These are phyloP conservation scores for Fusarium cicatricum DNA, from an alignment of 2,329 filamentous ascomycete genomes.

Conservation along the genomic window DNA sequence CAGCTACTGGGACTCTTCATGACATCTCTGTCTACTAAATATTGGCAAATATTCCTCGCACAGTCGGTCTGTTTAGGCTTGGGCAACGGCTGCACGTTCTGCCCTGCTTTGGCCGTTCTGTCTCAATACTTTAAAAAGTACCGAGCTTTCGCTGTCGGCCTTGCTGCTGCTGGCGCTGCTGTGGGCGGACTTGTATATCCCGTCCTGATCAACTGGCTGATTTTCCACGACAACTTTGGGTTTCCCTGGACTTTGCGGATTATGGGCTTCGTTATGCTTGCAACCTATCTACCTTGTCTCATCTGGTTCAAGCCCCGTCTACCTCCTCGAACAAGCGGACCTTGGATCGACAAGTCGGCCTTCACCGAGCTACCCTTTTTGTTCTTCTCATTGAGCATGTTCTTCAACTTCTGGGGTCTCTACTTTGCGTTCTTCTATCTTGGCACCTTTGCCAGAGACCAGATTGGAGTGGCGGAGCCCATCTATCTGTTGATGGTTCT, in stretches of 20 bases:
- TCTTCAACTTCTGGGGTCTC: conserved; percentile 48
- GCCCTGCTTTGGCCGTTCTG: conserved; percentile 65
- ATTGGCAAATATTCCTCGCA: conserved; percentile 59
- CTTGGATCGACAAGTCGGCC: conserved; percentile 53
- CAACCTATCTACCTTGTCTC: conserved; percentile 50
- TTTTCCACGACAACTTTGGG: conserved; percentile 56
- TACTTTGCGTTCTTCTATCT: conserved; percentile 58
- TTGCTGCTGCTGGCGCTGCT: conserved; percentile 65
- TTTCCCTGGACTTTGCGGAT: conserved; percentile 63
- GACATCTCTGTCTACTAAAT: conserved; percentile 51
- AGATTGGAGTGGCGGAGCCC: conserved; percentile 26
- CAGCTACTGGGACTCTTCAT: conserved; percentile 56
- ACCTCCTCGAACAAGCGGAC: conserved; percentile 50
- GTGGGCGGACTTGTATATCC: conserved; percentile 64
- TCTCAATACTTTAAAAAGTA: conserved; percentile 68
- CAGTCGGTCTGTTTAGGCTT: conserved; percentile 59
- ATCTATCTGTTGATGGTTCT: conserved; percentile 52
- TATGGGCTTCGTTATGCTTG: conserved; percentile 56
- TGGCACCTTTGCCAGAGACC: conserved; percentile 56
- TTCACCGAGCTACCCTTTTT: conserved; percentile 52
- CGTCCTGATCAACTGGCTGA: conserved; percentile 51
- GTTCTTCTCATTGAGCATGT: conserved; percentile 46
- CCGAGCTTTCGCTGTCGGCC: conserved; percentile 64
- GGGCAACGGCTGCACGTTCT: conserved; percentile 64
- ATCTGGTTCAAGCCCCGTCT: conserved; percentile 52